These are phyloP conservation scores for Sphaerulina musiva DNA, from an alignment of 2,329 filamentous ascomycete species.

Conservation along the genomic window DNA sequence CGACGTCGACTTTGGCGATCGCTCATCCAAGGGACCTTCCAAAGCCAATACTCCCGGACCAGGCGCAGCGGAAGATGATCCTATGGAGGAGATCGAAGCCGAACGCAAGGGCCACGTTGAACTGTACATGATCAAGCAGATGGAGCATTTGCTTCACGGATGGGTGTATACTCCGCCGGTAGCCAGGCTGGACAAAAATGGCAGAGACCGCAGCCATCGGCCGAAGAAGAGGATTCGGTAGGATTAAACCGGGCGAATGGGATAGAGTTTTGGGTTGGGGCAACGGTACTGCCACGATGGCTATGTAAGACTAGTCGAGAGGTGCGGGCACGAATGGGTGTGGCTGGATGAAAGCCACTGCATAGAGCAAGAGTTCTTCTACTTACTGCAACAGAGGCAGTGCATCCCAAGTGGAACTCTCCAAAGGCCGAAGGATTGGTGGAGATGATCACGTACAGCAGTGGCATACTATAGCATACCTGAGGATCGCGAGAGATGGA, in stretches of 20 bases:
- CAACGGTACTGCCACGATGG: neutral
- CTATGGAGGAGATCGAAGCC: constrained; percentile 45
- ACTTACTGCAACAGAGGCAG: neutral
- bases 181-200: constrained; percentile 33
- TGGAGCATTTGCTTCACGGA: constrained; percentile 28
- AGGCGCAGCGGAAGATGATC: constrained; percentile 34
- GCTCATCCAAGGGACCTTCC: constrained; percentile 46
- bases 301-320: neutral
- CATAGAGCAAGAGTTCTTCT: constrained; percentile 11
- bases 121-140: constrained; percentile 39
- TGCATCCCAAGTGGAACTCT: neutral
- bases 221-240: constrained; percentile 30
- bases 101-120: constrained; percentile 65
- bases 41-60: constrained; percentile 34
- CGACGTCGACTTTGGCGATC: constrained; percentile 66
- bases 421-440: neutral
- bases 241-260: neutral
- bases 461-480: constrained; percentile 1
- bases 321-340: neutral
- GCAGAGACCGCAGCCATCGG: constrained; percentile 34
- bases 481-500: neutral
- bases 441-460: neutral
- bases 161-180: constrained; percentile 34
- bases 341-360: neutral
- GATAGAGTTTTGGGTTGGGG: neutral